Evolutionary conservation across 257 asterid species (phyloP).

Genomic region (Salvia hispanica): DNA sequence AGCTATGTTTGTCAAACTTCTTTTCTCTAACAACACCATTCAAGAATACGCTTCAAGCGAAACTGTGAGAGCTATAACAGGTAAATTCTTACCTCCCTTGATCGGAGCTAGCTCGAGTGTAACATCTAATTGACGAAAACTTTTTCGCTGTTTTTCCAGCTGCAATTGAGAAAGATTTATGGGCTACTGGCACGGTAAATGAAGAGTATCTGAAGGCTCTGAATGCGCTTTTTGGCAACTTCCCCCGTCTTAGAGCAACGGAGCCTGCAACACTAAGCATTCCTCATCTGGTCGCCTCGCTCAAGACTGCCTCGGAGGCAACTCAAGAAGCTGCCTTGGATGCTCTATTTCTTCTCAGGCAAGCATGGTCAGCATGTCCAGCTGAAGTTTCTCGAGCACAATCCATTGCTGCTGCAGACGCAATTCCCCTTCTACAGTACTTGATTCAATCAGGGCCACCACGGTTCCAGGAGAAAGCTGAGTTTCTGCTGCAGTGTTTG

Average conservation of each 20-base stretch:
- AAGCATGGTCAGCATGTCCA: slow-evolving; percentile 99
- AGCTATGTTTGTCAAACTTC: slow-evolving; percentile 92
- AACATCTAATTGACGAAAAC: neutral
- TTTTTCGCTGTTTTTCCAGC: slow-evolving; percentile 46
- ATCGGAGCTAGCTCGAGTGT: slow-evolving; percentile 17
- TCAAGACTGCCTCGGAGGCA: slow-evolving; percentile 91
- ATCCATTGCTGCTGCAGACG: slow-evolving; percentile 96
- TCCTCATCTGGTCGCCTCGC: slow-evolving; percentile 93
- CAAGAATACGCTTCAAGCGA: slow-evolving; percentile 99
- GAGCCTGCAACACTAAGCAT: slow-evolving; percentile 97
- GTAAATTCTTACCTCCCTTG: slow-evolving; percentile 43
- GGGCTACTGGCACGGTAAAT: slow-evolving; percentile 89
- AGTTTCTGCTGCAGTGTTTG: slow-evolving; percentile 84
- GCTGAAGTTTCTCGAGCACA: slow-evolving; percentile 98
- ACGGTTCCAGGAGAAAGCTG: slow-evolving; percentile 93
- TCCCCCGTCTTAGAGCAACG: slow-evolving; percentile 92
- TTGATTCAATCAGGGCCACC: slow-evolving; percentile 97
- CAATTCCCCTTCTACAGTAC: slow-evolving; percentile 86
- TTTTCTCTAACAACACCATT: slow-evolving; percentile 87
- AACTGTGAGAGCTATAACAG: slow-evolving; percentile 97
- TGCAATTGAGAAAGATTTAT: slow-evolving; percentile 89
- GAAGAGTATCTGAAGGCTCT: slow-evolving; percentile 95
- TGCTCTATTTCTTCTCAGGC: slow-evolving; percentile 85
- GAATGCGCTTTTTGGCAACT: slow-evolving; percentile 88
- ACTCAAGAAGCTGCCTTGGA: slow-evolving; percentile 99